A percentile compares a stretch with the other conserved stretches of the same genome.
Conservation (phyloP, 768 basidiomycete genomes). For the Psilocybe tampanensis region DNA sequence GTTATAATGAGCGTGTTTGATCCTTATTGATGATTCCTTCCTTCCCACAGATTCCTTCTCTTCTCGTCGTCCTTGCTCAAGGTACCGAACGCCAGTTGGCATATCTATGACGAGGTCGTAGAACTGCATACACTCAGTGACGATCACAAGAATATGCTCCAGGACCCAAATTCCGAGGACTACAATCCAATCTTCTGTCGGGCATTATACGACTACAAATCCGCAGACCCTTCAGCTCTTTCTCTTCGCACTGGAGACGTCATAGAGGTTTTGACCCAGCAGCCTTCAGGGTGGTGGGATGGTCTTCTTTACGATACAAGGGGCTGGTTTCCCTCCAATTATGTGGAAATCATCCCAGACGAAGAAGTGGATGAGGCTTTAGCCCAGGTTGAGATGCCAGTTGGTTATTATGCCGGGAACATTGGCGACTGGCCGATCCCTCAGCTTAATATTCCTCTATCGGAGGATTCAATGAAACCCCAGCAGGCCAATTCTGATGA, state of each 20-base stretch:
- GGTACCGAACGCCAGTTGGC: too few relatives aligned
- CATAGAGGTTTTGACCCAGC: constrained; percentile 88
- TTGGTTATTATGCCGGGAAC: constrained; percentile 39
- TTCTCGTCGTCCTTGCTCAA: too few relatives aligned
- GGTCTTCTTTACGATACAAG: constrained; percentile 88
- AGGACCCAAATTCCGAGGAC: constrained; percentile 45
- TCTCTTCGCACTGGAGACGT: constrained; percentile 86
- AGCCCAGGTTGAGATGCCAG: constrained; percentile 47
- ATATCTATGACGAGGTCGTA: too few relatives aligned
- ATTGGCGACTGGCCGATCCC: too few relatives aligned
- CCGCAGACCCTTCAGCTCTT: constrained; percentile 85
- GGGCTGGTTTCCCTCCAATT: constrained; percentile 99
- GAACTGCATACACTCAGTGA: too few relatives aligned
- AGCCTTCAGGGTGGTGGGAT: constrained; percentile 98
- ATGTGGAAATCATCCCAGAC: constrained; percentile 76
- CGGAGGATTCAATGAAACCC: too few relatives aligned
- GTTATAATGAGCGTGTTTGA: background rate
- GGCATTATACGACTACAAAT: constrained; percentile 88
- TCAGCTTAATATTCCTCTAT: too few relatives aligned
- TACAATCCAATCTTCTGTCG: constrained; percentile 84
- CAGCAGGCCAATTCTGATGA: too few relatives aligned
- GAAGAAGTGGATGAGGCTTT: constrained; percentile 76
- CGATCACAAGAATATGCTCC: background rate
- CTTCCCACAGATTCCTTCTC: background rate
- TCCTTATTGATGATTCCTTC: background rate